Conservation (phyloP, 352 stramenopile species). For the Phytopythium boreale region DNA sequence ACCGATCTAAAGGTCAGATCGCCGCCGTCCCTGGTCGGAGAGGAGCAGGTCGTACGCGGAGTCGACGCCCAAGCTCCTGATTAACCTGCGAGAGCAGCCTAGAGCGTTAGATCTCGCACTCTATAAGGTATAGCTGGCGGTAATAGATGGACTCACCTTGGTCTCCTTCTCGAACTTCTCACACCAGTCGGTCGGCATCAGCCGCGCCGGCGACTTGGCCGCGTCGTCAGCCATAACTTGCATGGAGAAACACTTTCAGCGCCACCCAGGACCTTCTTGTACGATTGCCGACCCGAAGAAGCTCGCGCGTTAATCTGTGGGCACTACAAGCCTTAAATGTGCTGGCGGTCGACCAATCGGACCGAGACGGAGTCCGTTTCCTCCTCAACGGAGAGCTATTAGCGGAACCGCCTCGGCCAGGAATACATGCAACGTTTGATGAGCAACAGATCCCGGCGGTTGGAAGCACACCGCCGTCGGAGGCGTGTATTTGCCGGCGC, state of each 20-base stretch:
- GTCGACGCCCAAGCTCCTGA: constrained; percentile 58
- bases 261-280: not conserved
- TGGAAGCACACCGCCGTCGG: not conserved
- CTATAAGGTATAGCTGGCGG: not conserved
- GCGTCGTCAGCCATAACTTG: constrained; percentile 4
- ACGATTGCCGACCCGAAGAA: not conserved
- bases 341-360: not conserved
- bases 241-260: not conserved
- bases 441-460: not conserved
- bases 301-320: constrained; percentile 9
- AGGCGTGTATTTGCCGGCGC: not conserved
- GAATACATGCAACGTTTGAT: not conserved
- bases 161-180: constrained; percentile 62
- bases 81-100: constrained; percentile 44
- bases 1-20: not conserved
- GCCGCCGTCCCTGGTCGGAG: not conserved
- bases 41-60: constrained; percentile 35
- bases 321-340: not conserved
- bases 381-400: not conserved
- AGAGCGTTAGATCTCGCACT: not conserved
- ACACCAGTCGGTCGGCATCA: constrained; percentile 41
- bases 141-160: constrained; percentile 33
- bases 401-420: not conserved
- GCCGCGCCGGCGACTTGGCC: not conserved
- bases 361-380: not conserved